These are phyloP conservation scores for Phyllosticta ampelicida DNA, from an alignment of 2,329 filamentous ascomycete genomes.

Conservation along the genomic window DNA sequence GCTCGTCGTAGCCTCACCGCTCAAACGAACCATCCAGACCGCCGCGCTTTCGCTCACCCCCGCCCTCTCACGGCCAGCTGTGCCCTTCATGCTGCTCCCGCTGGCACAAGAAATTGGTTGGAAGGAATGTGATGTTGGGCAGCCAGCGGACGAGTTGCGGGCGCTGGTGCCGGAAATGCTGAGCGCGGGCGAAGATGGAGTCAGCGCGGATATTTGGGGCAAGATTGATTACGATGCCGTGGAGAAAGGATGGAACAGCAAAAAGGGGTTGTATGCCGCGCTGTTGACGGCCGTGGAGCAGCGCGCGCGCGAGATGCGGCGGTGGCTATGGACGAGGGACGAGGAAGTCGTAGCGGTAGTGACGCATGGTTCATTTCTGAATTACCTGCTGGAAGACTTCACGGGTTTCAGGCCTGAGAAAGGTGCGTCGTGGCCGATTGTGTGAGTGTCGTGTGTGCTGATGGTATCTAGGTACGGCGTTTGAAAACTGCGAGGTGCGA, in stretches of 20 bases:
- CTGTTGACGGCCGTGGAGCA: slow-evolving; percentile 19
- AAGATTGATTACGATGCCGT: slow-evolving; percentile 53
- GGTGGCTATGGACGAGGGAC: slow-evolving; percentile 41
- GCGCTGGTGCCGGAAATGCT: slow-evolving; percentile 37
- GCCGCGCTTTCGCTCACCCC: slow-evolving; percentile 58
- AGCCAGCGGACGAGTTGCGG: slow-evolving; percentile 41
- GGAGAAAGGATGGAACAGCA: slow-evolving; percentile 60
- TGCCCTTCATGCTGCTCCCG: slow-evolving; percentile 52
- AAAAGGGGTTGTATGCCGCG: slow-evolving; percentile 24
- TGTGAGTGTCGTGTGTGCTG: not conserved
- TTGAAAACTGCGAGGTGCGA: slow-evolving; percentile 25
- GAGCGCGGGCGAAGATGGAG: not conserved
- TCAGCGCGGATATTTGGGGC: slow-evolving; percentile 39
- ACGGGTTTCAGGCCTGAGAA: slow-evolving; percentile 43
- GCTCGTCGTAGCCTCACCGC: slow-evolving; percentile 65
- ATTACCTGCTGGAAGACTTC: slow-evolving; percentile 79
- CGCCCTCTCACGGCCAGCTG: slow-evolving; percentile 22
- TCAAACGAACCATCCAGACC: slow-evolving; percentile 73
- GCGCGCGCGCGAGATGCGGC: slow-evolving; percentile 29
- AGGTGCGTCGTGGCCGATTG: slow-evolving; percentile 23
- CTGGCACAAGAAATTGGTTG: slow-evolving; percentile 69
- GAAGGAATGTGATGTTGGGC: slow-evolving; percentile 67
- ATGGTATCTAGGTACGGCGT: slow-evolving; percentile 15
- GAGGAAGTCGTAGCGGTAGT: slow-evolving; percentile 65
- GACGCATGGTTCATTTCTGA: slow-evolving; percentile 72